Conservation (phyloP, 345 rosid genomes). For the Salix udensis region DNA sequence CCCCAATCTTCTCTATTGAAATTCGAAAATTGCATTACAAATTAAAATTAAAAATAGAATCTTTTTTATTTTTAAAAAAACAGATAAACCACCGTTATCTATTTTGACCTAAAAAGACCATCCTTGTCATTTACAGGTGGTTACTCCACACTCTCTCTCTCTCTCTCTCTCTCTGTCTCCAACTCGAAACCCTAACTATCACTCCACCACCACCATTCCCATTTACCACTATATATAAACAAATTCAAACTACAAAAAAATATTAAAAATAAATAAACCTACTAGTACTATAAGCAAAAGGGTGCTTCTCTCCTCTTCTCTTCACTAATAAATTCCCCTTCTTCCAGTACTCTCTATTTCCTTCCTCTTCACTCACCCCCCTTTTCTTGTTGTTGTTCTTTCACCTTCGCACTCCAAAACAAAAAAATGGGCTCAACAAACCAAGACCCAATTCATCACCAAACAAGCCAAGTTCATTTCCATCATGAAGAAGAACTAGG, state of each 20-base stretch:
- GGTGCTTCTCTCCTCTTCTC: not conserved
- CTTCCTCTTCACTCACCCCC: no score
- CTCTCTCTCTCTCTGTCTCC: not conserved
- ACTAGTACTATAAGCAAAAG: not conserved
- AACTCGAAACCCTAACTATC: constrained; percentile 14
- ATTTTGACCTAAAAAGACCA: not conserved
- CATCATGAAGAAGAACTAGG: not conserved
- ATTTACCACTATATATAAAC: not conserved
- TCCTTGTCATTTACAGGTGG: constrained; percentile 7
- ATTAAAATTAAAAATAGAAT: not conserved
- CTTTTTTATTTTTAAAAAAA: not conserved
- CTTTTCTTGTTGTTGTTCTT: not conserved
- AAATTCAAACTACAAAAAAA: constrained; percentile 1
- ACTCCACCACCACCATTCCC: not conserved
- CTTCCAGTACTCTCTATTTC: not conserved
- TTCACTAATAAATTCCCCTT: not conserved
- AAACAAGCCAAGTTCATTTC: not conserved
- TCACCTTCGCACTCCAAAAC: not conserved
- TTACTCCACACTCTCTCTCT: not conserved
- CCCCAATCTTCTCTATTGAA: not conserved
- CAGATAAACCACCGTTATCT: constrained; percentile 17
- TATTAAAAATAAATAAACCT: not conserved
- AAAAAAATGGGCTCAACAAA: constrained; percentile 5
- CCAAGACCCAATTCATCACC: constrained; percentile 10
- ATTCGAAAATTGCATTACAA: not conserved